Evolutionary conservation across 2,329 filamentous ascomycete genomes (phyloP), one percentile per base, ranked within the genome.

Genomic region (Neofusicoccum ribis): DNA sequence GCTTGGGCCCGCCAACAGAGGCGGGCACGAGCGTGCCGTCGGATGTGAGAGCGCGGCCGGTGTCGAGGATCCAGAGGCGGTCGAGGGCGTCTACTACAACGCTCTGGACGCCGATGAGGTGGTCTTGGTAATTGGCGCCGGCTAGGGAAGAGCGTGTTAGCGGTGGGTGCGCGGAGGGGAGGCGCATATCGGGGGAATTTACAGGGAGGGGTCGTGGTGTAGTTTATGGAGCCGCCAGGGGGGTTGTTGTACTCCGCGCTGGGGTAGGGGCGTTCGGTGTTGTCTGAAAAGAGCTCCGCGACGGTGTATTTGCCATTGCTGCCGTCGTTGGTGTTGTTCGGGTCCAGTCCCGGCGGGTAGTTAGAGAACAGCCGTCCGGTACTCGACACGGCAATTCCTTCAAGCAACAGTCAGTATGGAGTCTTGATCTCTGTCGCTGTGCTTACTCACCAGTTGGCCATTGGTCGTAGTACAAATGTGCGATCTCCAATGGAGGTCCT

Each of bases 51-150:
- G 78, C 79, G 23, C 83, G 77, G 8, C 83, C 83, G 3, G 83
- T 85, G 67, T 86, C 84, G 7, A 85, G 78, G 60, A 85, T 80
- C 83, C 83, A 85, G 20, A 85, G 77, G 6, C 81, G 78, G 70
- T 85, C 82, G 2, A 73, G 70, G 0, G 82, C 68, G 67, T 86
- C 83, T 17, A 85, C 77, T 11, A 85, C 82, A 1, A 85, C 81
- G 44, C 78, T 82, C 70, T 85, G 83, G 0, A 84, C 81, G 52
- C 82, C 81, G 64, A 85, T 82, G 11, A 85, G 73, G 70, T 84
- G 79, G 68, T 82, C 70, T n/a, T 77, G 73, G 65, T 83, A 80
- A 68, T 83, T 83, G 37, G 78, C 81, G 37, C 78, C 79, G 1
- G 77, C 73, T 59, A 17, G 41, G 31, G 31, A 11, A 12, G 51